Base-by-base conservation (phyloP, 2,329 filamentous ascomycete species). In the Colletotrichum scovillei region DNA sequence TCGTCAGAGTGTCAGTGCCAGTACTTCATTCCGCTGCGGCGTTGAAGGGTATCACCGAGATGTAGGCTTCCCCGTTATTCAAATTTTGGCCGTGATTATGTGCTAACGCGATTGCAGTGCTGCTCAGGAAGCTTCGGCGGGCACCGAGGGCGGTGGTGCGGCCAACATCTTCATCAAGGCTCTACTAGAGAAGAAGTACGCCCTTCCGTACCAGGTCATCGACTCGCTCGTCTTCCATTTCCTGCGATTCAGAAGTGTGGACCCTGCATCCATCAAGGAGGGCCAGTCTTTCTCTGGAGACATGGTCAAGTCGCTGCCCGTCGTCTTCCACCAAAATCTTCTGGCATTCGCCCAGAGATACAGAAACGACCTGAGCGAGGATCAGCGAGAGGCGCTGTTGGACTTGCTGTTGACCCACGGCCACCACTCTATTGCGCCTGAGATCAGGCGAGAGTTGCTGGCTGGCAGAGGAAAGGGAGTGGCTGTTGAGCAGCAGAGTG, bases 171-270 rank as follows among this genome's bases (percentile, higher is more conserved):
- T 99, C 83, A 97, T 99, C 84, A 94, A 94, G 80, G 92, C 94
- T 0, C 89, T 99, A 49, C 87, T 99, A 4, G 96, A 98, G 84
- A 99, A 99, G 89, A 97, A 97, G 81, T 98, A 99, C 78, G 97
- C 97, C 0, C 87, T 99, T 12, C 97, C 96, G 0, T 98, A 94
- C 85, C 96, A 97, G 83, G 96, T 98, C 67, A 92, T 99, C 63
- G 97, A 99, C 78, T 93, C 95, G 2, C 87, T 98, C 1, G 97
- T 99, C 11, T 98, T 98, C 86, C 96, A 99, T 83, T 99, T 99
- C 83, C 83, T 98, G 75, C 93, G 97, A 19, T 98, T 98, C 86
- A 90, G 94, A 42, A 93, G 90, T 66, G 88, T 90, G 30, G 92
- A 94, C 74, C 89, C 91, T 3, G 86, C 88, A 3, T 86, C 86